Evolutionary conservation across 176 grass and related monocot genomes (phyloP).

Genomic region (Guadua angustifolia): DNA sequence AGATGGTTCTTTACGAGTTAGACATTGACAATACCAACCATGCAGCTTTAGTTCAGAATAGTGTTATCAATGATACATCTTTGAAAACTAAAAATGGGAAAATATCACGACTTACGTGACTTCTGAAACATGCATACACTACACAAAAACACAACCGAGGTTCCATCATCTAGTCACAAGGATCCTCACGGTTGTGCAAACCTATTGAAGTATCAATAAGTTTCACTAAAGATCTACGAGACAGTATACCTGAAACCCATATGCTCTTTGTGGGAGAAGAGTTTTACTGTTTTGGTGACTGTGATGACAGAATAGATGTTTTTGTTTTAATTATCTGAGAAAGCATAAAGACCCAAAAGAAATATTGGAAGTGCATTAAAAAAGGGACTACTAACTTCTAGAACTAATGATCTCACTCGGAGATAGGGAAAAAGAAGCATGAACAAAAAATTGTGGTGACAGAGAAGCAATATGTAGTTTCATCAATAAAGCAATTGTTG

Average conservation of each 20-base stretch:
- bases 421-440: slow-evolving; percentile 5
- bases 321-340: slow-evolving; percentile 1
- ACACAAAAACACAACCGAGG: too few species aligned
- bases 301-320: slow-evolving; percentile 33
- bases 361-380: not conserved
- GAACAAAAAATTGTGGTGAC: not conserved
- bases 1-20: too few species aligned
- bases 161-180: too few species aligned
- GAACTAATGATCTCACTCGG: not conserved
- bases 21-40: too few species aligned
- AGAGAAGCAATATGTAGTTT: not conserved
- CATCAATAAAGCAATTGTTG: not conserved
- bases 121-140: too few species aligned
- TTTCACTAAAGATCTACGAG: slow-evolving; percentile 2
- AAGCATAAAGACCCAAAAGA: slow-evolving; percentile 31
- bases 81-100: too few species aligned
- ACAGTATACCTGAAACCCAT: slow-evolving; percentile 92
- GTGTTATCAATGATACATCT: too few species aligned
- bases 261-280: slow-evolving; percentile 95
- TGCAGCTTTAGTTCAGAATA: too few species aligned
- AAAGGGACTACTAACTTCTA: slow-evolving; percentile 13
- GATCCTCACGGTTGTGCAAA: too few species aligned
- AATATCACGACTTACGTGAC: too few species aligned
- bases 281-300: slow-evolving; percentile 82
- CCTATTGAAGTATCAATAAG: slow-evolving; percentile 10